These are phyloP conservation scores for Apiospora sp. DNA, from an alignment of 2,329 filamentous ascomycete species.

Conservation along the genomic window DNA sequence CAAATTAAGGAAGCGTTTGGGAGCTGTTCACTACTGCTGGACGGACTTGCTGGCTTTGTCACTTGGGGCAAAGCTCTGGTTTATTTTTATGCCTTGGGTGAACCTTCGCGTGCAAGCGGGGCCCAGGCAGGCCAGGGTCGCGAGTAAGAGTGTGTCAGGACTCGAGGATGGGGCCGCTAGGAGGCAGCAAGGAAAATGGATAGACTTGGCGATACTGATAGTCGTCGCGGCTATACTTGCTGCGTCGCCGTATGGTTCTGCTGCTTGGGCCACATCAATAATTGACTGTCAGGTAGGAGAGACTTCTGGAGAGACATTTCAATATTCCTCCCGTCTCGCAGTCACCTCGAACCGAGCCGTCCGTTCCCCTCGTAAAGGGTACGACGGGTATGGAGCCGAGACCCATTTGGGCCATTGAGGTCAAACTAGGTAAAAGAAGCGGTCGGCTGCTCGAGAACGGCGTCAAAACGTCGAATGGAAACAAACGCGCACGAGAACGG, in stretches of 20 bases:
- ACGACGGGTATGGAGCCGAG: slow-evolving; percentile 9
- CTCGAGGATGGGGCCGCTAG: slow-evolving; percentile 12
- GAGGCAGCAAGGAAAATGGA: slow-evolving; percentile 2
- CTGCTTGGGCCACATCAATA: background rate
- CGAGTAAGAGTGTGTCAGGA: slow-evolving; percentile 16
- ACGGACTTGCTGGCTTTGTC: background rate
- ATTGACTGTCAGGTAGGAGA: background rate
- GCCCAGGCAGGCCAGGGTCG: background rate
- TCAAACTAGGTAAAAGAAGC: background rate
- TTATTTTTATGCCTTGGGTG: slow-evolving; percentile 14
- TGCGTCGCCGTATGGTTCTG: background rate
- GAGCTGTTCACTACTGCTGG: background rate
- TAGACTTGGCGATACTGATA: background rate
- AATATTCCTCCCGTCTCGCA: background rate
- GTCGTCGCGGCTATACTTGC: slow-evolving; percentile 7
- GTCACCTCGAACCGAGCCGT: slow-evolving; percentile 11
- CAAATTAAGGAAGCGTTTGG: background rate
- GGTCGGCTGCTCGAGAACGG: slow-evolving; percentile 10
- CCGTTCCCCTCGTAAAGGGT: slow-evolving; percentile 1
- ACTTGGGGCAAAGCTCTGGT: background rate
- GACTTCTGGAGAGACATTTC: background rate
- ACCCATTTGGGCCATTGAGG: background rate
- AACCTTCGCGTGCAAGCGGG: slow-evolving; percentile 3
- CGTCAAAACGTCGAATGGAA: slow-evolving; percentile 17
- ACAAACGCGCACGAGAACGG: slow-evolving; percentile 5